These are phyloP conservation scores for Fusarium tricinctum DNA, from an alignment of 2,329 filamentous ascomycete genomes.

Conservation along the genomic window DNA sequence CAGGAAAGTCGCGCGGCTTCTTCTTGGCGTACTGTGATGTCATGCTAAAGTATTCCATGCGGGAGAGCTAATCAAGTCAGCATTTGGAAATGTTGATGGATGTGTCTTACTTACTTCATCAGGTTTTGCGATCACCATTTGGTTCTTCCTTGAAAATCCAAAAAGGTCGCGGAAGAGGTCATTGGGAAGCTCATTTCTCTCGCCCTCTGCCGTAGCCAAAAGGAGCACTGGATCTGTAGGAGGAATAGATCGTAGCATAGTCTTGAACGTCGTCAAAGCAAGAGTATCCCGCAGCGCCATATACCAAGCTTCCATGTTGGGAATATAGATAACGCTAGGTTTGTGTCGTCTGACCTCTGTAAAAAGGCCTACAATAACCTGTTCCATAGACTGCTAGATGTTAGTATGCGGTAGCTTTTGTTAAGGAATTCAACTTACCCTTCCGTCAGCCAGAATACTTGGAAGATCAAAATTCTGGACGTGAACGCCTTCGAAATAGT, in stretches of 20 bases:
- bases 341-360: conserved; percentile 94
- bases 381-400: conserved; percentile 76
- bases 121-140: conserved; percentile 78
- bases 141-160: conserved; percentile 84
- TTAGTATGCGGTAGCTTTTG: conserved; percentile 37
- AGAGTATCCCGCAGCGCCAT: conserved; percentile 71
- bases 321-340: conserved; percentile 95
- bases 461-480: conserved; percentile 95
- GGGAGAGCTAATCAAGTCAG: conserved; percentile 62
- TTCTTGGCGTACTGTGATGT: conserved; percentile 84
- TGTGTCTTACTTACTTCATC: conserved; percentile 64
- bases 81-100: neutral
- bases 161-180: conserved; percentile 84
- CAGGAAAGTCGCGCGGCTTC: conserved; percentile 86
- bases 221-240: conserved; percentile 91
- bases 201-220: conserved; percentile 84
- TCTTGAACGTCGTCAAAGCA: conserved; percentile 84
- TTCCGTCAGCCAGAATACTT: conserved; percentile 85
- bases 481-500: conserved; percentile 93
- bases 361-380: conserved; percentile 90
- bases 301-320: conserved; percentile 91
- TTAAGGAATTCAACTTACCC: conserved; percentile 64
- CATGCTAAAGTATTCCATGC: conserved; percentile 83
- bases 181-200: conserved; percentile 71
- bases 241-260: conserved; percentile 84